A percentile compares a stretch with the other conserved stretches of the same genome.
Evolutionary conservation across 345 rosid genomes (phyloP).

Genomic region (Linum usitatissimum): DNA sequence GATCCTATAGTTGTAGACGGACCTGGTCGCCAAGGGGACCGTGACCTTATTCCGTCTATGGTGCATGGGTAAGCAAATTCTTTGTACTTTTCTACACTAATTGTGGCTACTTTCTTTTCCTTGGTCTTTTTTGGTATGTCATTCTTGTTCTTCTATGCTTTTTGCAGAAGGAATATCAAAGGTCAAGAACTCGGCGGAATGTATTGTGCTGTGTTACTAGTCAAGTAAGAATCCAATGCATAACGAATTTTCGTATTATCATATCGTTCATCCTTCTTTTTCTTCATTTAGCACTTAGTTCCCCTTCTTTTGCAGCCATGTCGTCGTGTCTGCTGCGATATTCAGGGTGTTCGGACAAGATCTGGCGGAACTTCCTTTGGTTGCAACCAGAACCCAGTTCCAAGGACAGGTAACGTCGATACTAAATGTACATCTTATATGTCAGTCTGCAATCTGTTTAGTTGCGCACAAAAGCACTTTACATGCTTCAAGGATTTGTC

Average conservation of each 20-base stretch:
- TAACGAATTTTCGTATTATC: neutral
- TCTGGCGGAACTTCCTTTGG: conserved; percentile 8
- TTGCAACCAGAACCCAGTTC: conserved; percentile 1
- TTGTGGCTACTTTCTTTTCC: neutral
- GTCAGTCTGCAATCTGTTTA: neutral
- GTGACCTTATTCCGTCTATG: conserved; percentile 7
- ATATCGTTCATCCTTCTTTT: neutral
- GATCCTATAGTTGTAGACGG: neutral
- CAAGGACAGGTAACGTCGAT: conserved; percentile 3
- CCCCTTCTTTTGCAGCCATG: neutral
- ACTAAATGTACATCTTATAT: neutral
- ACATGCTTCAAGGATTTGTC: too few relatives aligned
- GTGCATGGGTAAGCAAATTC: conserved; percentile 3
- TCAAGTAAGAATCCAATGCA: conserved; percentile 1
- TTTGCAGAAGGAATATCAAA: neutral
- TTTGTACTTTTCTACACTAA: neutral
- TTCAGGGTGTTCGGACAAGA: conserved; percentile 2
- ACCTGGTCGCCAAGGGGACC: neutral
- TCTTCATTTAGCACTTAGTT: neutral
- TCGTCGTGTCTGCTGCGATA: conserved; percentile 5
- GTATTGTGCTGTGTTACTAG: conserved; percentile 10
- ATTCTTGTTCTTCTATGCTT: neutral
- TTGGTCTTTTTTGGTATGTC: neutral
- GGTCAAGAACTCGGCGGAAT: conserved; percentile 2
- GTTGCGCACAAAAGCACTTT: neutral